Conservation (phyloP, 768 basidiomycete genomes). For the Vishniacozyma victoriae region DNA sequence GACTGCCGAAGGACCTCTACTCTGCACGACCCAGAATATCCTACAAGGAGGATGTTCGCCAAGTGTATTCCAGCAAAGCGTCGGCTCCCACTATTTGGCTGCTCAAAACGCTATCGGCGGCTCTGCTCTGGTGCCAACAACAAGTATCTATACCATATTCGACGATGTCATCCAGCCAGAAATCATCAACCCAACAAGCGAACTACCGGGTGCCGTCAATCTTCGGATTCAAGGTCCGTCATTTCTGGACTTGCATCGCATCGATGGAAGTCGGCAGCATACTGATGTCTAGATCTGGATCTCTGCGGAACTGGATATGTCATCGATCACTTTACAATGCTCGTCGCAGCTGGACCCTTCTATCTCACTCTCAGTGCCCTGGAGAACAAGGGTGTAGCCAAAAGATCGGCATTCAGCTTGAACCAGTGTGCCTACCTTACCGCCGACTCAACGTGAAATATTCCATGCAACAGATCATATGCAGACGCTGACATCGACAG, state of each 20-base stretch:
- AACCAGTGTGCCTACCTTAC: constrained; percentile 17
- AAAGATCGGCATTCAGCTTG: too few species aligned
- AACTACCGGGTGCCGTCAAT: constrained; percentile 19
- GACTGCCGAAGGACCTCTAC: constrained; percentile 18
- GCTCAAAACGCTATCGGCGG: constrained; percentile 28
- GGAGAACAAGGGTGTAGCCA: too few species aligned
- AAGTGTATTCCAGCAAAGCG: constrained; percentile 32
- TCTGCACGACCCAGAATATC: constrained; percentile 11
- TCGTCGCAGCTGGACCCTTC: constrained; percentile 31
- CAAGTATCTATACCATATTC: constrained; percentile 22
- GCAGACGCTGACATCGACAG: neutral
- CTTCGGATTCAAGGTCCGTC: too few species aligned
- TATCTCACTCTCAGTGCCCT: constrained; percentile 24
- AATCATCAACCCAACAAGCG: constrained; percentile 16
- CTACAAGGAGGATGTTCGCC: constrained; percentile 28
- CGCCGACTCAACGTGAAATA: constrained; percentile 10
- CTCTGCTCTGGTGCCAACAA: constrained; percentile 32
- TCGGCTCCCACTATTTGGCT: constrained; percentile 27
- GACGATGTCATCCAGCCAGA: constrained; percentile 42
- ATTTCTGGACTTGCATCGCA: too few species aligned
- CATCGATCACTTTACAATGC: constrained; percentile 17
- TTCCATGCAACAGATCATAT: neutral
- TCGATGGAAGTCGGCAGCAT: too few species aligned
- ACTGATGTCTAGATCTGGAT: too few species aligned
- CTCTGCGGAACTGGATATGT: constrained; percentile 1